Base-by-base conservation (phyloP, 2,329 filamentous ascomycete genomes). In the Penicillium crustosum region DNA sequence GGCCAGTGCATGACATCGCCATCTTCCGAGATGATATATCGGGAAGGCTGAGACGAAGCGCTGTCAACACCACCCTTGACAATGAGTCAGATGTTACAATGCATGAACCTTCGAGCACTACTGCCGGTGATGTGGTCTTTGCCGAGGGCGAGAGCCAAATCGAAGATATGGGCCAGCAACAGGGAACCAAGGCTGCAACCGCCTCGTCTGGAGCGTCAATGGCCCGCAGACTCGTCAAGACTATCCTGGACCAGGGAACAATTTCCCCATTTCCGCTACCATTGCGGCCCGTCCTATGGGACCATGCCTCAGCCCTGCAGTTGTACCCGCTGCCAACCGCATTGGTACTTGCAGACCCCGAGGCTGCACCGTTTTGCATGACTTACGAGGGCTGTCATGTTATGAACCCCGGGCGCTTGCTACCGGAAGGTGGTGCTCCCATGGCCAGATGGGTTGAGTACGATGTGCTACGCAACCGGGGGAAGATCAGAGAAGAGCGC, bases 311-410 rank as follows among this genome's bases (percentile, higher is more conserved):
- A 6, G 79, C 89, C 3, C 75, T 97, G 62, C 88, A 91, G 54
- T 78, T 99, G 23, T 97, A 97, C 73, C 94, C 93, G 9, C 77
- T 97, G 29, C 94, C 94, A 2, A 93, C 90, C 21, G 86, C 90
- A 0, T 79, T 97, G 69, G 85, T 95, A 17, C 77, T 99, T 4
- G 88, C 91, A 2, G 94, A 99, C 75, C 81, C 89, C 0, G 90
- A 93, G 42, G 87, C 89, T 10, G 87, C 90, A 15, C 83, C 91
- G 0, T 99, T 96, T 69, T 89, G 89, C 53, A 80, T 97, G 63
- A 96, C 90, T 15, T 97, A 97, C 70, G 93, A 96, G 75, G 93
- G 93, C 0, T 97, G 94, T 70, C 90, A 94, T 77, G 93, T 97
- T 35, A 88, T 99, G 84, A 99, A 99, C 72, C 93, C 94, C 0